Percentiles rank a stretch among this genome's conserved stretches.
phyloP scores from a whole-genome alignment of 306 rosid species.

The Vigna mungo region DNA sequence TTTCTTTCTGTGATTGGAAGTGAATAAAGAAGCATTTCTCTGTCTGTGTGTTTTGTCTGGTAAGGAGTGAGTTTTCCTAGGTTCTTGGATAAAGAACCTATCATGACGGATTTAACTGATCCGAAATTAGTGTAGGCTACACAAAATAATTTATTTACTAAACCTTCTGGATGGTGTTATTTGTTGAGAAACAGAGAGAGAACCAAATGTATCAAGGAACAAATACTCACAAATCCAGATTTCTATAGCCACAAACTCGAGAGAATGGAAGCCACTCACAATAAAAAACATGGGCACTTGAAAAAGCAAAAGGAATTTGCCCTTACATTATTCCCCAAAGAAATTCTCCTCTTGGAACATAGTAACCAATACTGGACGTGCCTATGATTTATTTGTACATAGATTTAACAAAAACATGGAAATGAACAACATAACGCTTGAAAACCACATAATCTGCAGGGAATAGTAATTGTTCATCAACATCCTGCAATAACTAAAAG shows the following conservation, averaged over 20 bases:
- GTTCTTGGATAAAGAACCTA: too few species aligned
- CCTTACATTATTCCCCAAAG: background rate
- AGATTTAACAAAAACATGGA: background rate
- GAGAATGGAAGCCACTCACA: background rate
- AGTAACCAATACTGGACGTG: background rate
- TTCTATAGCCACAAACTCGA: background rate
- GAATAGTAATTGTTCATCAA: background rate
- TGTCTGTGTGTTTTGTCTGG: too few species aligned
- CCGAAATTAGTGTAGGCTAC: background rate
- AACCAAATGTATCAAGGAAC: background rate
- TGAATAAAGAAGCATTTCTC: too few species aligned
- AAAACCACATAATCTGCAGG: constrained; percentile 1
- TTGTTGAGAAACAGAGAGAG: background rate
- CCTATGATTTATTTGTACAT: background rate
- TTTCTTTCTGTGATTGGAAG: too few species aligned
- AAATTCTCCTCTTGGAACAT: background rate
- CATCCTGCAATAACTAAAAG: constrained; percentile 28
- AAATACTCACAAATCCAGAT: constrained; percentile 1
- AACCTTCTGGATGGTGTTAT: background rate
- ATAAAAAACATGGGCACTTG: background rate
- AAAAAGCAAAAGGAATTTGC: background rate
- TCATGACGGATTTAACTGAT: constrained; percentile 12
- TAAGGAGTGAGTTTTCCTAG: too few species aligned
- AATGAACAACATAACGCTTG: background rate
- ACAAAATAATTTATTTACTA: constrained; percentile 7